A percentile compares a stretch with the other conserved stretches of the same genome.
phyloP scores from a whole-genome alignment of 2,329 filamentous ascomycete genomes.

The Fusarium siculi region DNA sequence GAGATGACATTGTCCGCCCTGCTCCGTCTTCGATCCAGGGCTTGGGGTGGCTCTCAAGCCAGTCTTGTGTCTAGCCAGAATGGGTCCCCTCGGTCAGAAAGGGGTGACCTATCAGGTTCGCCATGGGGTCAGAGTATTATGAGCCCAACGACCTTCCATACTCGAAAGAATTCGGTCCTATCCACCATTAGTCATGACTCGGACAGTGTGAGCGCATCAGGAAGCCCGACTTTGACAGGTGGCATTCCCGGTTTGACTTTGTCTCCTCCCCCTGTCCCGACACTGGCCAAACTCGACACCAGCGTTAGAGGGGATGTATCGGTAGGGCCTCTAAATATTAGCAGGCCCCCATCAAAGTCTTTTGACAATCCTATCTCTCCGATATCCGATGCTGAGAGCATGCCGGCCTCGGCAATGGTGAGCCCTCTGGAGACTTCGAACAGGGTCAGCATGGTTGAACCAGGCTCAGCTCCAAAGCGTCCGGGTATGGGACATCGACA shows the following conservation, averaged over 20 bases:
- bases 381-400: slow-evolving; percentile 27
- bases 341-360: slow-evolving; percentile 17
- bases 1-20: slow-evolving; percentile 80
- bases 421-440: slow-evolving; percentile 37
- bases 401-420: slow-evolving; percentile 30
- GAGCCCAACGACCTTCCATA: slow-evolving; percentile 48
- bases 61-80: slow-evolving; percentile 70
- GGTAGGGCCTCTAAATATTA: slow-evolving; percentile 16
- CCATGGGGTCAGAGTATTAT: slow-evolving; percentile 49
- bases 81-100: slow-evolving; percentile 61
- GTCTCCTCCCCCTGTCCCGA: slow-evolving; percentile 39
- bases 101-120: slow-evolving; percentile 59
- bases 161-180: slow-evolving; percentile 61
- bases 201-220: slow-evolving; percentile 57
- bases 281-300: slow-evolving; percentile 19
- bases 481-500: slow-evolving; percentile 57
- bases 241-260: slow-evolving; percentile 48
- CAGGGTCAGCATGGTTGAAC: slow-evolving; percentile 20
- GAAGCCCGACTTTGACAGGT: slow-evolving; percentile 63
- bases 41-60: slow-evolving; percentile 84
- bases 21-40: slow-evolving; percentile 76
- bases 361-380: slow-evolving; percentile 35
- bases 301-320: slow-evolving; percentile 21
- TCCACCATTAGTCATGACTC: slow-evolving; percentile 62
- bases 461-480: slow-evolving; percentile 20